Evolutionary conservation across 805 yeast species (phyloP), one percentile per base, ranked within the genome.

Genomic region (Candida insectorum): DNA sequence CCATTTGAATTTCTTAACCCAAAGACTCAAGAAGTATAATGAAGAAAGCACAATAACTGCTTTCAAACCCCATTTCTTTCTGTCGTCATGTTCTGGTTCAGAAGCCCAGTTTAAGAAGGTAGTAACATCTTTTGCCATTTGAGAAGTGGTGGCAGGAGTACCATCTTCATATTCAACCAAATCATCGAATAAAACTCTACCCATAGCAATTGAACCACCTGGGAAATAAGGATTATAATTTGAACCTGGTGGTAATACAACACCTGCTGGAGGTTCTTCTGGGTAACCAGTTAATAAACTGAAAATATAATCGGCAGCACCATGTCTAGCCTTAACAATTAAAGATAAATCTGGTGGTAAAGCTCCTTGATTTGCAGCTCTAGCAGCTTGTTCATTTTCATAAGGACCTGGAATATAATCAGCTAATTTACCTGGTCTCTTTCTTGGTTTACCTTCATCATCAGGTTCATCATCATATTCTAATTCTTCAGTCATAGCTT

Each of bases 201-300:
- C 97, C 98, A 93, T 93, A 52, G 96, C 98, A 73, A 93, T 91
- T 26, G 97, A 77, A 48, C 98, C 97, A 71, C 97, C 97, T 63
- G 98, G 97, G 96, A 93, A 93, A 77, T 93, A 93, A 58, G 98
- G 98, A 78, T 93, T 93, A 73, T 93, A 93, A 81, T 93, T 93
- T 43, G 95, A 66, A 46, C 98, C 98, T 43, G 86, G 84, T 39
- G 97, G 94, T 53, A 93, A 74, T 33, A 64, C 75, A 41, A 86
- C 96, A 73, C 98, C 98, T 20, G 96, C 97, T 50, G 98, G 98
- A 42, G 96, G 85, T 44, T 93, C 97, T 30, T 93, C 98, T 55
- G 97, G 97, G 75, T 93, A 93, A 60, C 98, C 98, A 43, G 97
- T 93, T 66, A 93, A 81, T 58, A 93, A 71, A 19, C 97, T 69